Conservation (phyloP, 2,329 filamentous ascomycete genomes). For the Fusarium kyushuense region DNA sequence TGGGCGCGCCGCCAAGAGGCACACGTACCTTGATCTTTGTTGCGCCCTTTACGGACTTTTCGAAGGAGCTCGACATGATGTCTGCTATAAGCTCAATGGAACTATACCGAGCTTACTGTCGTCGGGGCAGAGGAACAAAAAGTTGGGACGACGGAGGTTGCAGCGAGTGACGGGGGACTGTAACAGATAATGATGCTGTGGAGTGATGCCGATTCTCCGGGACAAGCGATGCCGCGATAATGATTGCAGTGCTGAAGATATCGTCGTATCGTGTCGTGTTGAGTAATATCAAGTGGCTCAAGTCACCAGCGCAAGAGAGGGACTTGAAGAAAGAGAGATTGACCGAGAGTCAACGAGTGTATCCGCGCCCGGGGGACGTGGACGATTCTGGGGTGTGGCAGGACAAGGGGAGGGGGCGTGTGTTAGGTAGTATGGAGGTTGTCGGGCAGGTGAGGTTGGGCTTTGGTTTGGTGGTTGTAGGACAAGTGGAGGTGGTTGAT, state of each 20-base stretch:
- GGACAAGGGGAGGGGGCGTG: conserved; percentile 43
- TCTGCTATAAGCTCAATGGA: conserved; percentile 27
- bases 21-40: conserved; percentile 90
- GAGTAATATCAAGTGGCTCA: conserved; percentile 31
- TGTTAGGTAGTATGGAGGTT: conserved; percentile 36
- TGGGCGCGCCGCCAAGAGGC: conserved; percentile 5
- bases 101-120: conserved; percentile 21
- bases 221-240: conserved; percentile 20
- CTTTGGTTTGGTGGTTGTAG: conserved; percentile 30
- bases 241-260: conserved; percentile 18
- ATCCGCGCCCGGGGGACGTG: conserved; percentile 45
- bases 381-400: conserved; percentile 45
- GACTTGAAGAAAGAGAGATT: conserved; percentile 41
- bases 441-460: conserved; percentile 35
- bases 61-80: conserved; percentile 86
- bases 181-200: conserved; percentile 31
- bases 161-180: conserved; percentile 38
- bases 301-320: conserved; percentile 44
- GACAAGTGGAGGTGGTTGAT: conserved; percentile 33
- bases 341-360: conserved; percentile 36
- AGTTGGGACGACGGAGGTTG: conserved; percentile 32
- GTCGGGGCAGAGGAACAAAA: conserved; percentile 22
- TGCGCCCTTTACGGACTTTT: conserved; percentile 98
- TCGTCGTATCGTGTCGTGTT: conserved; percentile 31
- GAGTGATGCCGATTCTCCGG: conserved; percentile 22